phyloP scores from a whole-genome alignment of 2,329 filamentous ascomycete species.

The Allantophomopsis cytisporea region DNA sequence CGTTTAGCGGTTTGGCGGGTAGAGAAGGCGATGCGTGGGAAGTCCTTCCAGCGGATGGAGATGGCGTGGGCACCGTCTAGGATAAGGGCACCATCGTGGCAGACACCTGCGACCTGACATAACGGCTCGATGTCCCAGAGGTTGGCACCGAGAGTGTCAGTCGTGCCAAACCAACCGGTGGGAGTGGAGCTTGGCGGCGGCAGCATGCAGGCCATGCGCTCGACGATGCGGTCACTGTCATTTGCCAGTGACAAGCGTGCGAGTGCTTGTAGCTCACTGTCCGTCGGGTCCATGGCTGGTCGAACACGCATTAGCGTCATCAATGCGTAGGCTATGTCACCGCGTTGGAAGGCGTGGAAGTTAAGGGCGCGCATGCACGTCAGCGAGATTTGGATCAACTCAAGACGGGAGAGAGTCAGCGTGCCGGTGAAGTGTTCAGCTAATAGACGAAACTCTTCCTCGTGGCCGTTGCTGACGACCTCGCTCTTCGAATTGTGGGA shows the following conservation, averaged over 20 bases:
- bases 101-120: constrained; percentile 18
- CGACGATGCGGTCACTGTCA: constrained; percentile 18
- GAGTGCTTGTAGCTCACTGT: constrained; percentile 16
- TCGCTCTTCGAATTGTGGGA: neutral
- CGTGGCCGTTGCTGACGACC: neutral
- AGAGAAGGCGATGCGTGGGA: constrained; percentile 11
- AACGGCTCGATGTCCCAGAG: constrained; percentile 19
- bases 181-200: neutral
- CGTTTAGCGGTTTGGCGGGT: constrained; percentile 1
- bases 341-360: constrained; percentile 4
- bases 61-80: constrained; percentile 17
- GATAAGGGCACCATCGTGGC: constrained; percentile 17
- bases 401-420: constrained; percentile 14
- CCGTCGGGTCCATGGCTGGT: constrained; percentile 9
- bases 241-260: constrained; percentile 18
- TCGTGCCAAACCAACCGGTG: constrained; percentile 8
- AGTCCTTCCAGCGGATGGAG: constrained; percentile 19
- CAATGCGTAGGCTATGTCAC: constrained; percentile 19
- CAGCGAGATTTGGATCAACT: constrained; percentile 13
- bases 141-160: constrained; percentile 14
- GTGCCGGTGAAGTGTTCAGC: constrained; percentile 16
- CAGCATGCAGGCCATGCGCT: constrained; percentile 16
- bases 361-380: constrained; percentile 10
- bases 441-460: constrained; percentile 9
- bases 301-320: constrained; percentile 18